A percentile compares a stretch with the other conserved stretches of the same genome.
These are phyloP conservation scores for Pseudogymnoascus sp. DNA, from an alignment of 2,329 filamentous ascomycete genomes.

Conservation along the genomic window DNA sequence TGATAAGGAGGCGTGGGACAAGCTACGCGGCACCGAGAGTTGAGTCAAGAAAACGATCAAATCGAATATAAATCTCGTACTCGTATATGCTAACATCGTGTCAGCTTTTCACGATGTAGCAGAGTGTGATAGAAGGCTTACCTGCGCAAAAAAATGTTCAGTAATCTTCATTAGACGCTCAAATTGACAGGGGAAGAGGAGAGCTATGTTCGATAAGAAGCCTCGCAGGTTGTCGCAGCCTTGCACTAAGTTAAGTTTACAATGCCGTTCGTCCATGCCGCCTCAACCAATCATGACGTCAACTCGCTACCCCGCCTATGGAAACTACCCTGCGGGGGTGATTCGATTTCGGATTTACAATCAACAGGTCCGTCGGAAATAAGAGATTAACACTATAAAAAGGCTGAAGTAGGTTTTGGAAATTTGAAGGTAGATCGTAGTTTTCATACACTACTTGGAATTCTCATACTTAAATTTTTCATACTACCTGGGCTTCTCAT, in stretches of 20 bases:
- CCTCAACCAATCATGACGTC: constrained; percentile 4
- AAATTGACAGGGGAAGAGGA: background rate
- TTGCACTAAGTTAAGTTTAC: constrained; percentile 9
- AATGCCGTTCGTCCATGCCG: background rate
- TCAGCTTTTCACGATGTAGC: background rate
- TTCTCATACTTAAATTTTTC: background rate
- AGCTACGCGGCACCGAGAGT: background rate
- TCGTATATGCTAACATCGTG: background rate
- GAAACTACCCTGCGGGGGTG: background rate
- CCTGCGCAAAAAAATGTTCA: background rate
- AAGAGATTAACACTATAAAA: background rate
- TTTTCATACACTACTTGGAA: background rate
- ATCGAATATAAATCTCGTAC: background rate
- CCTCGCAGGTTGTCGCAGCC: background rate
- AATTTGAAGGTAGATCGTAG: background rate
- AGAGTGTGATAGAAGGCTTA: background rate
- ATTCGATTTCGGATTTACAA: background rate
- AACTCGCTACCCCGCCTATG: background rate
- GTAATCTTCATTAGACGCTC: background rate
- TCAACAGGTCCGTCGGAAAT: background rate
- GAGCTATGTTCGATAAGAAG: constrained; percentile 6
- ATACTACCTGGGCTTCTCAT: background rate
- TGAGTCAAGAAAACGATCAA: background rate
- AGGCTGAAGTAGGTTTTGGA: background rate
- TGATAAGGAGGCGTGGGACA: background rate